Percentiles rank a stretch among this genome's conserved stretches.
phyloP scores from a whole-genome alignment of 768 basidiomycete genomes.

The Agrocybe praecox region DNA sequence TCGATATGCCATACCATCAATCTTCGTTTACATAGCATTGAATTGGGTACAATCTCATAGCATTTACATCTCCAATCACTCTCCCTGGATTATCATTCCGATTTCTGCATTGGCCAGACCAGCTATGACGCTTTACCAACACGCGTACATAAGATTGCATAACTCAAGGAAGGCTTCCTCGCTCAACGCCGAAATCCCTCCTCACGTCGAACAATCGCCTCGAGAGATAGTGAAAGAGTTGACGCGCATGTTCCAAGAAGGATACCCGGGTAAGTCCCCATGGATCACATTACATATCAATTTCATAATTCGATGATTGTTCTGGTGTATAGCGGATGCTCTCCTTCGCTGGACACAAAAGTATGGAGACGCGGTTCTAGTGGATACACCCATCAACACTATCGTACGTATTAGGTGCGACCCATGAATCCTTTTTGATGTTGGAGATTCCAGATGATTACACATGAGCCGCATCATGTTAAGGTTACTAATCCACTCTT shows the following conservation, averaged over 20 bases:
- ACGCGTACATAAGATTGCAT: neutral
- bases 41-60: neutral
- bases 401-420: neutral
- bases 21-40: neutral
- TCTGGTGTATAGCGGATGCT: neutral
- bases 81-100: neutral
- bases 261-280: neutral
- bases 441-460: neutral
- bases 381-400: neutral
- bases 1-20: neutral
- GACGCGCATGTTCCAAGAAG: neutral
- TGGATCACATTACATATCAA: neutral
- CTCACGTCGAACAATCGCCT: neutral
- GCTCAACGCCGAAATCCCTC: neutral
- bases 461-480: neutral
- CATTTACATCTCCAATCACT: neutral
- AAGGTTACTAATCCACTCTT: neutral
- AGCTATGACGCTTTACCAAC: neutral
- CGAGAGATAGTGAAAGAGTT: neutral
- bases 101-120: neutral
- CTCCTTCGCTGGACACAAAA: neutral
- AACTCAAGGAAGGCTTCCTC: neutral
- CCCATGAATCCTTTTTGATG: neutral
- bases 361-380: neutral
- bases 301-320: no score